These are phyloP conservation scores for Solanum hybrid DNA, from an alignment of 305 asterid species.

Conservation along the genomic window DNA sequence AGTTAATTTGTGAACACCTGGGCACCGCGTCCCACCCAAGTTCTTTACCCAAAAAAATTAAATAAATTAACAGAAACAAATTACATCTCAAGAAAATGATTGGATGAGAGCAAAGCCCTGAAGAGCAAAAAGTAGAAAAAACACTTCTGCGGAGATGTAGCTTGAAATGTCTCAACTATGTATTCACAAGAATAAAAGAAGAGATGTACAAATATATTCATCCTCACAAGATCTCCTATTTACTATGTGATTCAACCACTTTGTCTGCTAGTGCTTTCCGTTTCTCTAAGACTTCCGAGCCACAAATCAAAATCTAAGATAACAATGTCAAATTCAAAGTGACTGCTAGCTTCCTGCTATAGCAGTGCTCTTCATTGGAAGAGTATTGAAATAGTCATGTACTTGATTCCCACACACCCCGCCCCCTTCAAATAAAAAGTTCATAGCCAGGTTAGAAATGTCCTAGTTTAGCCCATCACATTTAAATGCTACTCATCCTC, in stretches of 20 bases:
- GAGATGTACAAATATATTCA: background rate
- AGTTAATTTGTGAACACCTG: background rate
- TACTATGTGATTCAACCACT: background rate
- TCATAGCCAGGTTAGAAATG: background rate
- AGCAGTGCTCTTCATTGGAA: background rate
- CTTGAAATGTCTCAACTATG: background rate
- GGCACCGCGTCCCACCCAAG: background rate
- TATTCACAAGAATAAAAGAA: background rate
- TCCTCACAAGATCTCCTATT: background rate
- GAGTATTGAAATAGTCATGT: background rate
- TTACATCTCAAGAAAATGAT: background rate
- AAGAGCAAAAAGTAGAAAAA: background rate
- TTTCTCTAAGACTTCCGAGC: background rate
- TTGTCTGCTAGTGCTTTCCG: background rate
- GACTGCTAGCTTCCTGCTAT: background rate
- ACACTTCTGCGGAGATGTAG: background rate
- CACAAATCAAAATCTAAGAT: background rate
- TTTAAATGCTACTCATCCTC: background rate
- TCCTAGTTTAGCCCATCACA: background rate
- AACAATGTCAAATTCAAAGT: background rate
- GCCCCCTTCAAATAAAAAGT: background rate
- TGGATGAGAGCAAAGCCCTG: background rate
- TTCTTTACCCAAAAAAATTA: background rate
- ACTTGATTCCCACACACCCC: background rate
- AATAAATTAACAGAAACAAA: background rate